Base-by-base conservation (phyloP, 139 green algal genomes). In the Gonium pectorale region DNA sequence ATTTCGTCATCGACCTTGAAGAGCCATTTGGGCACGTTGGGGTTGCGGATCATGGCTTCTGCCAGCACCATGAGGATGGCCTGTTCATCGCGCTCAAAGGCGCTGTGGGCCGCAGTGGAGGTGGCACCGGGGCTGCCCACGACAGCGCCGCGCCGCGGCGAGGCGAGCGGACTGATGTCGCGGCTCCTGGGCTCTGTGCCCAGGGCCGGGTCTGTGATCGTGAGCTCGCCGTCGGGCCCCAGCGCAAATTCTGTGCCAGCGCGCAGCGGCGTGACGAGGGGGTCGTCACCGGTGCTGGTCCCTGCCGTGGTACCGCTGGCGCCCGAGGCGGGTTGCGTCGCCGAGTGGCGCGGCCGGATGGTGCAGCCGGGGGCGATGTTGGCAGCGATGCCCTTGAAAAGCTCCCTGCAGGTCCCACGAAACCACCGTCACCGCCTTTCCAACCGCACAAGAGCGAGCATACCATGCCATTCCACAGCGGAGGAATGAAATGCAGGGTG, bases 1-100 rank as follows among this genome's bases (percentile, higher is more conserved):
- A 84, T 52, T 74, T 93, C 91, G 81, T 94, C 87, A 67, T 94
- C 91, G 35, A 95, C 79, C 86, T 95, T 93, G 63, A 93, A 79
- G 46, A 93, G 64, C 90, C 92, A 93, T n/a, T 85, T 86, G 33
- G 59, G 68, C 51, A 90, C 83, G 17, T 37, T 15, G 0, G 88
- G 89, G 43, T 87, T 56, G 40, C 82, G 79, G 44, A 92, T 83
- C 37, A 92, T 87, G 11, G 64, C 79, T 54, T 87, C 83, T 13
- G 83, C 78, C 49, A 89, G 33, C 64, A 41, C 7, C 67, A 83
- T 66, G 22, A 91, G 64, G 9, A 91, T 60, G 9, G 69, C 62
- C 38, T 66, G 77, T 54, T 88, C 87, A 43, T 91, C 87, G 66
- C 49, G 33, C 62, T 90, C 82, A 26, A 73, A 81, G 44, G 54